Base-by-base conservation (phyloP, 2,329 filamentous ascomycete species). In the Botrytis galanthina region DNA sequence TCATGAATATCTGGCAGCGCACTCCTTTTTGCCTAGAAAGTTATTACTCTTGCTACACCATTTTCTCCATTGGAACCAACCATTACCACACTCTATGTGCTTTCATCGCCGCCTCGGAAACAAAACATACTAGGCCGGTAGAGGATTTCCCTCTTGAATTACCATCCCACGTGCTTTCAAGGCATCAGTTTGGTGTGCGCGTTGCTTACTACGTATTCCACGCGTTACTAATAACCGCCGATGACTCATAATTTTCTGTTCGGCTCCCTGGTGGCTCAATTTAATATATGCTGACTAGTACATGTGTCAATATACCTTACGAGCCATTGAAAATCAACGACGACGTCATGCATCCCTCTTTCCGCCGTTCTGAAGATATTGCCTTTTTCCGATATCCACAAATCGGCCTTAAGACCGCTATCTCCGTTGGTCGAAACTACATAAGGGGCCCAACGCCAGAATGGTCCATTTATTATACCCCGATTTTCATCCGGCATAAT, bases 141-240 rank as follows among this genome's bases (percentile, higher is more conserved):
- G 12, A 5, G 18, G 4, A 18, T 29, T 29, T n/a, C n/a, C n/a
- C n/a, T n/a, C n/a, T n/a, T n/a, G 16, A 26, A 39, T 57, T 42
- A 26, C 46, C 22, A 22, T 26, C 42, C 29, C 2, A 64, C n/a
- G 32, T 5, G 39, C 10, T 57, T 57, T 42, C 66, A 54, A 68
- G 48, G 66, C 66, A 57, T 29, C 67, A 44, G 32, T 44, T 44
- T 35, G 10, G 67, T 35, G 46, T 69, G 51, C 37, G 67, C n/a
- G 51, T 51, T 51, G 67, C 67, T 59, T 59, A 70, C 37, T 42
- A n/a, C n/a, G n/a, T n/a, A n/a, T 9, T 51, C 12, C 48, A 51
- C 14, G 48, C 26, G 4, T 54, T n/a, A 54, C 48, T 51, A n/a
- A 51, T 51, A 14, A n/a, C 8, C 35, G 51, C 48, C 48, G 48